A percentile compares a stretch with the other conserved stretches of the same genome.
These are phyloP conservation scores for Ophiobolus disseminans DNA, from an alignment of 2,329 filamentous ascomycete genomes.

Conservation along the genomic window DNA sequence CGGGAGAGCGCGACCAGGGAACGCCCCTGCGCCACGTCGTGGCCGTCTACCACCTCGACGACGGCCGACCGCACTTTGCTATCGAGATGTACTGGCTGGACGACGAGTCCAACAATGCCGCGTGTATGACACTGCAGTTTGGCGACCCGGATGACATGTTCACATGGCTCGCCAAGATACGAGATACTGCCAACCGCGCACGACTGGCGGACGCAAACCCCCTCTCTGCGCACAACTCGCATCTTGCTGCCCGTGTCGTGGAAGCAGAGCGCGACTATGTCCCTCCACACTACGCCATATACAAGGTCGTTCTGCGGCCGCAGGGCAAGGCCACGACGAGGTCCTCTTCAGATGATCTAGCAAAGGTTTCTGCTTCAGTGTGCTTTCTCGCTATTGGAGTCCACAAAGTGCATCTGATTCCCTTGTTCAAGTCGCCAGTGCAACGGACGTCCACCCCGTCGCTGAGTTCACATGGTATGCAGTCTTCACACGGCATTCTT, in stretches of 20 bases:
- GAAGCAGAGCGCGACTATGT: constrained; percentile 74
- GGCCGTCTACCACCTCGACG: constrained; percentile 71
- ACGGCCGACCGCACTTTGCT: constrained; percentile 70
- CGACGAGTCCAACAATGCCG: constrained; percentile 67
- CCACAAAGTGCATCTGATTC: constrained; percentile 73
- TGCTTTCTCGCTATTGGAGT: constrained; percentile 74
- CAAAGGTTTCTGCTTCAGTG: constrained; percentile 68
- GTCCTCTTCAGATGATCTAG: constrained; percentile 70
- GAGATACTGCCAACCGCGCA: constrained; percentile 64
- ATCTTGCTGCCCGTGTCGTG: constrained; percentile 67
- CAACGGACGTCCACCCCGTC: constrained; percentile 63
- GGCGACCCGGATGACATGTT: constrained; percentile 70
- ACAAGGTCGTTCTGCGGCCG: constrained; percentile 71
- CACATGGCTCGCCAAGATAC: constrained; percentile 69
- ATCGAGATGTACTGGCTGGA: constrained; percentile 73
- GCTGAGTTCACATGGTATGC: constrained; percentile 57
- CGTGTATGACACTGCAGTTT: constrained; percentile 69
- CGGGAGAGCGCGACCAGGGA: constrained; percentile 62
- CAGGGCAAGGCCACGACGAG: constrained; percentile 61
- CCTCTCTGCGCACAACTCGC: constrained; percentile 66
- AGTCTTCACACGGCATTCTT: constrained; percentile 68
- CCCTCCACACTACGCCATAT: constrained; percentile 70
- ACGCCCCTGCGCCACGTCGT: constrained; percentile 71
- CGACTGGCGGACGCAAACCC: constrained; percentile 59
- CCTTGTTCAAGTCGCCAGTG: constrained; percentile 64